A percentile compares a stretch with the other conserved stretches of the same genome.
Evolutionary conservation across 768 basidiomycete genomes (phyloP).

Genomic region (Macrolepiota dolichaula): DNA sequence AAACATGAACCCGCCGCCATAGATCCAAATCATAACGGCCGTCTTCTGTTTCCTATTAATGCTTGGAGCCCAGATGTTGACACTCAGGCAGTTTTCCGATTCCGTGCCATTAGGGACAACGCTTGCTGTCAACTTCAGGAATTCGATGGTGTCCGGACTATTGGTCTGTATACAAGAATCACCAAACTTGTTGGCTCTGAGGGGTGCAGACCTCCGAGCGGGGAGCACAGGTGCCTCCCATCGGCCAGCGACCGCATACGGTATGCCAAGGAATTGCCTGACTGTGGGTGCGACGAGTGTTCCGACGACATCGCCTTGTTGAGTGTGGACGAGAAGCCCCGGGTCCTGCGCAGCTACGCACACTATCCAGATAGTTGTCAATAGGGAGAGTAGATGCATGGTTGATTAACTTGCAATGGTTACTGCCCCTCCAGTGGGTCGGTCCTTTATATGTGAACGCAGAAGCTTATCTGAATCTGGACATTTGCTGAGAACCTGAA

Average conservation of each 20-base stretch:
- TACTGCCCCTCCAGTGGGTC: background rate
- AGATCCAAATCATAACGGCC: conserved; percentile 33
- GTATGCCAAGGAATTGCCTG: conserved; percentile 32
- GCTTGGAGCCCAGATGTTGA: conserved; percentile 37
- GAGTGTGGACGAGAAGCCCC: conserved; percentile 25
- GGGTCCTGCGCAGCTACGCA: background rate
- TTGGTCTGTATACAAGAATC: conserved; percentile 28
- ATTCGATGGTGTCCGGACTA: conserved; percentile 20
- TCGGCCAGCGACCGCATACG: conserved; percentile 29
- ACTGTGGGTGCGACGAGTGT: conserved; percentile 23
- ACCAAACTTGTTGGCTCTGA: conserved; percentile 26
- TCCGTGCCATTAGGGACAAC: conserved; percentile 24
- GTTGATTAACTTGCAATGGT: background rate
- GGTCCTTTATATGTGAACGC: conserved; percentile 1
- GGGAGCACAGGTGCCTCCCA: conserved; percentile 29
- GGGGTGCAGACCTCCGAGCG: conserved; percentile 14
- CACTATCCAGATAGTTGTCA: background rate
- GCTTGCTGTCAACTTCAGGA: conserved; percentile 21
- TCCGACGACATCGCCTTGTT: conserved; percentile 29
- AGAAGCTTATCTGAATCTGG: background rate
- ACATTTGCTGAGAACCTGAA: too few species aligned
- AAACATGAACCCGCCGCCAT: conserved; percentile 32
- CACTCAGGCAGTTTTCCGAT: conserved; percentile 33
- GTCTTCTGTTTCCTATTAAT: conserved; percentile 17
- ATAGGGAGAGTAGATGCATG: background rate